Conservation (phyloP, 768 basidiomycete genomes). For the Lactarius pseudohatsudake region DNA sequence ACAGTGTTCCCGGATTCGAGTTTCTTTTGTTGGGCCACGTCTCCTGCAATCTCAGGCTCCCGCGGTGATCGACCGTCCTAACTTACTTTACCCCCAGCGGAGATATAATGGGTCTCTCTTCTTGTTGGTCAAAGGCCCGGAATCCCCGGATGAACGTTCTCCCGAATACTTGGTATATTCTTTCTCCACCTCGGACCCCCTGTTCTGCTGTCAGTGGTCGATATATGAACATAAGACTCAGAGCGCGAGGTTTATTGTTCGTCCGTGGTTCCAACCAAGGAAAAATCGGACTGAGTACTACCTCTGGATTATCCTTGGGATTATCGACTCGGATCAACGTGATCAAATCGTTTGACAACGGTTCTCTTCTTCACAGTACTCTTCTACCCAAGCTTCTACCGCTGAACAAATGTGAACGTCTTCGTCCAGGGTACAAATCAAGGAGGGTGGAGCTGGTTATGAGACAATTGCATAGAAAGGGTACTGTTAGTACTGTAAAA, state of each 20-base stretch:
- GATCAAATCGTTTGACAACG: neutral
- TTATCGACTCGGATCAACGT: neutral
- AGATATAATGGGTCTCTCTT: neutral
- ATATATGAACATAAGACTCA: too few relatives aligned
- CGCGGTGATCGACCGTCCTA: neutral
- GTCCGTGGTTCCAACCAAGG: neutral
- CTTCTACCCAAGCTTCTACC: neutral
- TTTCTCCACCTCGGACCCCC: too few relatives aligned
- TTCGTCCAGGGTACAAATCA: neutral
- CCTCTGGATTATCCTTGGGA: too few relatives aligned
- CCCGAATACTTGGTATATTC: neutral
- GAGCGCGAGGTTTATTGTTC: neutral
- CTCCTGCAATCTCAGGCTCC: neutral
- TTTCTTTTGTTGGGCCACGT: neutral
- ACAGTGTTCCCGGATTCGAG: neutral
- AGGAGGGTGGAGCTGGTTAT: neutral
- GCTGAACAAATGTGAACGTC: neutral
- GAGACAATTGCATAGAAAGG: conserved; percentile 6
- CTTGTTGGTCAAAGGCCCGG: neutral
- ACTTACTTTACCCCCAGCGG: neutral
- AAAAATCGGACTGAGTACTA: neutral
- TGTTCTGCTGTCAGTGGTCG: neutral
- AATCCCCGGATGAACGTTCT: neutral
- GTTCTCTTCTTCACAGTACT: neutral
- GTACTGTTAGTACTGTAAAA: conserved; percentile 13